Evolutionary conservation across 805 yeast species (phyloP).

Genomic region (Yamadazyma phyllophila): DNA sequence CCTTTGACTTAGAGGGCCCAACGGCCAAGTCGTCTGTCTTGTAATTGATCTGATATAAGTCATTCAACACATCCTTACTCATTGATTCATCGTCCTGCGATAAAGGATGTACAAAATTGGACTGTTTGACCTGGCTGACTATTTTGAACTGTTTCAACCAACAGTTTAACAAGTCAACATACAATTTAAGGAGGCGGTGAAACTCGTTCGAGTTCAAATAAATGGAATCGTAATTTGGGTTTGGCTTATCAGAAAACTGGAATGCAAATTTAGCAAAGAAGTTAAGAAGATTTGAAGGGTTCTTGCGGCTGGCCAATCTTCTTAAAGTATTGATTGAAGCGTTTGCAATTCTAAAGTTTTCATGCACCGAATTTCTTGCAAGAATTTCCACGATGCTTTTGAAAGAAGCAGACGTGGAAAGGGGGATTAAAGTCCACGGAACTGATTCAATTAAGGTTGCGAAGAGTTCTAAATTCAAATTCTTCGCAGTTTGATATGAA

Average conservation of each 20-base stretch:
- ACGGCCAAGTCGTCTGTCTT: constrained; percentile 33
- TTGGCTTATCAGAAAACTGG: constrained; percentile 71
- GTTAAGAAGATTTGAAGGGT: constrained; percentile 68
- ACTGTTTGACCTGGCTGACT: constrained; percentile 15
- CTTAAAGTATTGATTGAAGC: constrained; percentile 66
- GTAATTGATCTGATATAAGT: constrained; percentile 45
- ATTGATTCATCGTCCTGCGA: constrained; percentile 35
- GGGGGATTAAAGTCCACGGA: constrained; percentile 57
- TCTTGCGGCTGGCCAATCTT: constrained; percentile 62
- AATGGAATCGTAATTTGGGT: constrained; percentile 51
- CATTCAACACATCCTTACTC: constrained; percentile 39
- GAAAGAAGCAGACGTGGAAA: constrained; percentile 47
- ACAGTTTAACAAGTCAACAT: constrained; percentile 73
- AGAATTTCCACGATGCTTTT: constrained; percentile 70
- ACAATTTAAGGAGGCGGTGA: constrained; percentile 58
- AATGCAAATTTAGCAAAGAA: constrained; percentile 79
- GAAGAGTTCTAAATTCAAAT: constrained; percentile 56
- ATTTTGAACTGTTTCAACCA: constrained; percentile 72
- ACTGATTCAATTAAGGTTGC: constrained; percentile 66
- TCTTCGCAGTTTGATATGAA: constrained; percentile 30
- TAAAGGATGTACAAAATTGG: constrained; percentile 19
- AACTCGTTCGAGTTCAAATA: constrained; percentile 63
- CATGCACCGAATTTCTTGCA: constrained; percentile 73
- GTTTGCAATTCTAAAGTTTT: constrained; percentile 55
- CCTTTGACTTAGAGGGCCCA: constrained; percentile 19